A percentile compares a stretch with the other conserved stretches of the same genome.
Evolutionary conservation across 768 basidiomycete genomes (phyloP).

Genomic region (Amanita rimosa): DNA sequence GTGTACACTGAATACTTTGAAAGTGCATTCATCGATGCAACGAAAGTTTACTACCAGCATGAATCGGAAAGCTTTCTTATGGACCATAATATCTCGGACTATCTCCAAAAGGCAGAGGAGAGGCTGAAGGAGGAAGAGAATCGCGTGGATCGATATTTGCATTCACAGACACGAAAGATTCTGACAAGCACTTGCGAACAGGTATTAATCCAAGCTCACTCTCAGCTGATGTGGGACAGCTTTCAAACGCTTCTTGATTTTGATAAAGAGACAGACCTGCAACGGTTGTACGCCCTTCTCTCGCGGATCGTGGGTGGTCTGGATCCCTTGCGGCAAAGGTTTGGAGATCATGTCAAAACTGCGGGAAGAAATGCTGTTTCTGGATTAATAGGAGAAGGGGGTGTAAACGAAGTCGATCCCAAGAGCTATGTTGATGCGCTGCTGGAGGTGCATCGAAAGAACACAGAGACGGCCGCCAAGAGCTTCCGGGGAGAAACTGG

Average conservation of each 20-base stretch:
- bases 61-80: constrained; percentile 89
- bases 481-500: constrained; percentile 90
- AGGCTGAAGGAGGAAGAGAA: constrained; percentile 91
- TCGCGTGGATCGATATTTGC: constrained; percentile 87
- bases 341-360: constrained; percentile 93
- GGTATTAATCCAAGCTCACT: constrained; percentile 82
- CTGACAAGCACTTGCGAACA: constrained; percentile 81
- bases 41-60: constrained; percentile 83
- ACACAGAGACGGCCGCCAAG: constrained; percentile 75
- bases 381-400: constrained; percentile 50
- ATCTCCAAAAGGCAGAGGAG: constrained; percentile 90
- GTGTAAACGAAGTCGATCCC: constrained; percentile 65
- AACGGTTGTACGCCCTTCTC: constrained; percentile 90
- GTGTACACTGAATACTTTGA: constrained; percentile 92
- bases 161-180: constrained; percentile 77
- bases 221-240: constrained; percentile 81
- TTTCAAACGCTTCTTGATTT: constrained; percentile 86
- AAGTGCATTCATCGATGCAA: constrained; percentile 75
- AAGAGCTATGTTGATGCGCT: constrained; percentile 92
- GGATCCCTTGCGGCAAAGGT: constrained; percentile 83
- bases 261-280: constrained; percentile 91
- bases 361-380: constrained; percentile 76
- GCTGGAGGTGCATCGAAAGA: constrained; percentile 86
- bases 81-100: constrained; percentile 85
- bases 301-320: constrained; percentile 85